Percentiles rank a stretch among this genome's conserved stretches.
These are phyloP conservation scores for Dothiorella sarmentorum DNA, from an alignment of 2,329 filamentous ascomycete species.

Conservation along the genomic window DNA sequence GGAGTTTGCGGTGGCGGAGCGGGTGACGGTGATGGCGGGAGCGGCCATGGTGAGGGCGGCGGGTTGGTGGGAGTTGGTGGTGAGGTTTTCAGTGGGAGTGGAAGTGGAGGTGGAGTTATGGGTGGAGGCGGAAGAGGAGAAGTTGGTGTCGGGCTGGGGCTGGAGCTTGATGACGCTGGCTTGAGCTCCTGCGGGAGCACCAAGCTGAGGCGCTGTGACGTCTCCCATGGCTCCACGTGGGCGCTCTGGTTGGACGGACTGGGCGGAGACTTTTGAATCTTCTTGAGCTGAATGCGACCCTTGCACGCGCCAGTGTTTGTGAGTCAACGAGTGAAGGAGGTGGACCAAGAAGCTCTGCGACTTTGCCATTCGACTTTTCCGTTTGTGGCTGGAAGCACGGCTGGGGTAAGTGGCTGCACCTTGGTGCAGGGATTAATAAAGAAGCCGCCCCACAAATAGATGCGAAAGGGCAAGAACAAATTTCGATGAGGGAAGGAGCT, in stretches of 20 bases:
- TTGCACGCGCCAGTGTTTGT: neutral
- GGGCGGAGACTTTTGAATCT: neutral
- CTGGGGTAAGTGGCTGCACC: slow-evolving; percentile 6
- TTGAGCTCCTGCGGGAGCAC: neutral
- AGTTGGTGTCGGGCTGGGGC: neutral
- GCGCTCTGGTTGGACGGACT: slow-evolving; percentile 2
- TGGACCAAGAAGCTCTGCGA: neutral
- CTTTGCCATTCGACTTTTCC: neutral
- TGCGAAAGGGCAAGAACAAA: neutral
- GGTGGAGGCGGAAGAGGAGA: neutral
- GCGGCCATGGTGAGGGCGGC: neutral
- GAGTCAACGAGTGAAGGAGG: neutral
- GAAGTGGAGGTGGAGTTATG: neutral
- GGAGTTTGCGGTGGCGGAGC: neutral
- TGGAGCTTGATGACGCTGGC: neutral
- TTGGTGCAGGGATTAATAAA: too few species aligned
- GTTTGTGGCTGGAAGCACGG: slow-evolving; percentile 8
- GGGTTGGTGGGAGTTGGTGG: neutral
- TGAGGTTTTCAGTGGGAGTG: neutral
- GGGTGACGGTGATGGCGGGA: neutral
- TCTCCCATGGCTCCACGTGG: slow-evolving; percentile 18
- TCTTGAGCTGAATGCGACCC: neutral
- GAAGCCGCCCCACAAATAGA: too few species aligned
- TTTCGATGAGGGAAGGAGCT: neutral
- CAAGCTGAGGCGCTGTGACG: neutral